Evolutionary conservation across 2,329 filamentous ascomycete genomes (phyloP).

Genomic region (Fusarium hainanense): DNA sequence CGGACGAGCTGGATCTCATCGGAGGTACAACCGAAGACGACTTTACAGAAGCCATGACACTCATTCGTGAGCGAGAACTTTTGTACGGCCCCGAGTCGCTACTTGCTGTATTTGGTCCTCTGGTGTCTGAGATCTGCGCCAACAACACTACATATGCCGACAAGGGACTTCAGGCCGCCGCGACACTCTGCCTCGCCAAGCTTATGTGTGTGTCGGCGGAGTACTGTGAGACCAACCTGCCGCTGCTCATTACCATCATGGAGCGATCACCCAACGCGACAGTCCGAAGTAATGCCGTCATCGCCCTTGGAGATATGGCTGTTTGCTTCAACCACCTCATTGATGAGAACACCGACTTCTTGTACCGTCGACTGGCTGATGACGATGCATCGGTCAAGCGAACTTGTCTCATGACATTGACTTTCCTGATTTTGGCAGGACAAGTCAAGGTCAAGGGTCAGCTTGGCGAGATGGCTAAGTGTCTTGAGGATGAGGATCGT

Average conservation of each 20-base stretch:
- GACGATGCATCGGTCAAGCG: conserved; percentile 90
- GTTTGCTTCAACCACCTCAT: conserved; percentile 99
- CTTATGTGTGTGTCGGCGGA: conserved; percentile 98
- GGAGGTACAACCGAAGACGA: conserved; percentile 95
- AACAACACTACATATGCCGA: conserved; percentile 95
- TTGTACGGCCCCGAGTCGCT: conserved; percentile 85
- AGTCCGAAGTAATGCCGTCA: conserved; percentile 94
- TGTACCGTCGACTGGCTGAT: conserved; percentile 94
- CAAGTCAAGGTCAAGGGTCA: conserved; percentile 99
- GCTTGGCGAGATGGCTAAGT: conserved; percentile 98
- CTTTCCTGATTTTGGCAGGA: conserved; percentile 94
- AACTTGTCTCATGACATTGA: conserved; percentile 97
- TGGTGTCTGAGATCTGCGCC: conserved; percentile 93
- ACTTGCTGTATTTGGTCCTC: conserved; percentile 87
- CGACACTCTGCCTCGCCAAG: conserved; percentile 94
- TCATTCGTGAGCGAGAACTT: conserved; percentile 85
- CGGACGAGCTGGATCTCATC: conserved; percentile 94
- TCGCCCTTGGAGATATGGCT: conserved; percentile 97
- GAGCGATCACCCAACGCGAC: conserved; percentile 93
- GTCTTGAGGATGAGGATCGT: conserved; percentile 94
- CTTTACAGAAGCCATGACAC: conserved; percentile 86
- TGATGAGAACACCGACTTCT: conserved; percentile 98
- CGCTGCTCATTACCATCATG: conserved; percentile 96
- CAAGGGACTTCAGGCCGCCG: conserved; percentile 89
- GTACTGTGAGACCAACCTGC: conserved; percentile 93